These are phyloP conservation scores for Passalora sequoiae DNA, from an alignment of 2,329 filamentous ascomycete genomes.

Conservation along the genomic window DNA sequence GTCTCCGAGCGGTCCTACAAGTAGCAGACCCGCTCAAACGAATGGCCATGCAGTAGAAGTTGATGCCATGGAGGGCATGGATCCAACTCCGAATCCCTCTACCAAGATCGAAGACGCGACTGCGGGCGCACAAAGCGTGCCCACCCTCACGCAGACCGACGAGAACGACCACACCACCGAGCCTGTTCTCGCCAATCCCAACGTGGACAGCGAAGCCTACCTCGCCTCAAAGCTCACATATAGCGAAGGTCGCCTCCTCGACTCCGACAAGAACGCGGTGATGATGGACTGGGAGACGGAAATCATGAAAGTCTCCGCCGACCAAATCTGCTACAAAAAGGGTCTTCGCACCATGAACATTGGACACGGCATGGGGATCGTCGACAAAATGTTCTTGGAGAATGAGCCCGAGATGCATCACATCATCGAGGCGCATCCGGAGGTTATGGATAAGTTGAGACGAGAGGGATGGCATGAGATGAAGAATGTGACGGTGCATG, in stretches of 20 bases:
- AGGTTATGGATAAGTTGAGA: conserved; percentile 43
- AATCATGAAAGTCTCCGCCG: conserved; percentile 45
- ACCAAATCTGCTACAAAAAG: conserved; percentile 37
- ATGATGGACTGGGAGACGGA: conserved; percentile 51
- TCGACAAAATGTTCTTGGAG: conserved; percentile 45
- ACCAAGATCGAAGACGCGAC: conserved; percentile 26
- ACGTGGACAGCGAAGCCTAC: conserved; percentile 46
- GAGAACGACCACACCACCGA: conserved; percentile 25
- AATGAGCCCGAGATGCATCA: conserved; percentile 43
- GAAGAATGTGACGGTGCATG: conserved; percentile 45
- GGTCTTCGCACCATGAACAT: conserved; percentile 47
- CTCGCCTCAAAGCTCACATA: conserved; percentile 47
- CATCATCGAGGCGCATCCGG: conserved; percentile 50
- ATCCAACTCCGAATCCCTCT: conserved; percentile 32
- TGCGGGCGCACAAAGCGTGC: conserved; percentile 19
- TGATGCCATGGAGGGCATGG: conserved; percentile 31
- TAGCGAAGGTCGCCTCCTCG: conserved; percentile 44
- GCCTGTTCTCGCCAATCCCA: conserved; percentile 29
- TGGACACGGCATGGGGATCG: conserved; percentile 49
- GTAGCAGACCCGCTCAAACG: conserved; percentile 9
- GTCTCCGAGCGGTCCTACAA: conserved; percentile 17
- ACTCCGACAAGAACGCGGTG: conserved; percentile 47
- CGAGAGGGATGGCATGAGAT: conserved; percentile 47
- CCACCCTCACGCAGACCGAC: conserved; percentile 24
- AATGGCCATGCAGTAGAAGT: conserved; percentile 18